Percentiles rank a stretch among this genome's conserved stretches.
Conservation (phyloP, 2,329 filamentous ascomycete genomes). For the Colletotrichum tabaci region DNA sequence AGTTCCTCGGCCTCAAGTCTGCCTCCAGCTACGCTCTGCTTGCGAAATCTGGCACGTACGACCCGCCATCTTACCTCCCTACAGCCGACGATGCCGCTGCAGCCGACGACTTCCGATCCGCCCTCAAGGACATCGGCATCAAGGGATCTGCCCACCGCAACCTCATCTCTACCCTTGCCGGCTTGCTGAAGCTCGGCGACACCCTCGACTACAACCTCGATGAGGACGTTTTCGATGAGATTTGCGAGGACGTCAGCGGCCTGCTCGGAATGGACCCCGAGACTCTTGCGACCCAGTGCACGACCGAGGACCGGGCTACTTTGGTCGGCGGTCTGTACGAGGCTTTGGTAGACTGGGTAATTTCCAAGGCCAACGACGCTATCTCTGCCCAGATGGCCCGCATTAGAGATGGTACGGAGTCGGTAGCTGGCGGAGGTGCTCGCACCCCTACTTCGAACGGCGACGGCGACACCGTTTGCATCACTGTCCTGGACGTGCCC, state of each 20-base stretch:
- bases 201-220: slow-evolving; percentile 89
- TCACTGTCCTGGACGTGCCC: slow-evolving; percentile 91
- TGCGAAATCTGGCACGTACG: slow-evolving; percentile 86
- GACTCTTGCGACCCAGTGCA: slow-evolving; percentile 82
- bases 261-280: slow-evolving; percentile 91
- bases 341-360: slow-evolving; percentile 94
- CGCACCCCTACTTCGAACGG: slow-evolving; percentile 78
- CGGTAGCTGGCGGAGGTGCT: slow-evolving; percentile 73
- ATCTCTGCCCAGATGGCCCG: slow-evolving; percentile 83
- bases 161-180: slow-evolving; percentile 88
- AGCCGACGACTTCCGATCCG: slow-evolving; percentile 91
- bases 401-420: slow-evolving; percentile 76
- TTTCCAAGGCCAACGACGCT: slow-evolving; percentile 87
- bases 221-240: slow-evolving; percentile 84
- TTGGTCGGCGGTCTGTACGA: slow-evolving; percentile 93
- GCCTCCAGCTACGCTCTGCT: slow-evolving; percentile 85
- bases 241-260: slow-evolving; percentile 91
- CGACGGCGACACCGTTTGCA: slow-evolving; percentile 87
- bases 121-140: slow-evolving; percentile 92
- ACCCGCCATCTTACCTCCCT: slow-evolving; percentile 88
- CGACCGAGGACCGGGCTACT: slow-evolving; percentile 86
- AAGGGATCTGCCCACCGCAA: slow-evolving; percentile 87
- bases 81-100: slow-evolving; percentile 93
- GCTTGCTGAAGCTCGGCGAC: slow-evolving; percentile 91
- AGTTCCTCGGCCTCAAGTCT: slow-evolving; percentile 86